These are phyloP conservation scores for Paraurostyla sp. DNA, from an alignment of 73 alveolate genomes.

Conservation along the genomic window DNA sequence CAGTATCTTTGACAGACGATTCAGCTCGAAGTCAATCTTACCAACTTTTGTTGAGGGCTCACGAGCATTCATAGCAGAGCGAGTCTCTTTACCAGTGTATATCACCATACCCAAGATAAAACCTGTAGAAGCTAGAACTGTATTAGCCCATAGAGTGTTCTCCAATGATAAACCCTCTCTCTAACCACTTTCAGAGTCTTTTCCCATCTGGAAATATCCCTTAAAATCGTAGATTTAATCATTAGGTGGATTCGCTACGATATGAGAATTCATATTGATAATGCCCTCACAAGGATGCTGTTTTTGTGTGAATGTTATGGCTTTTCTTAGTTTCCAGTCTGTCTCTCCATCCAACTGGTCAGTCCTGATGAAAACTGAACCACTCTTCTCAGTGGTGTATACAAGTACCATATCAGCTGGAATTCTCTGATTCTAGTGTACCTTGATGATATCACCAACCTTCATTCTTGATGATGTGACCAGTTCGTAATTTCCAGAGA, in stretches of 20 bases:
- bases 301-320: conserved; percentile 47
- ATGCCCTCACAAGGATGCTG: conserved; percentile 12
- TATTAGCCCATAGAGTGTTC: conserved; percentile 96
- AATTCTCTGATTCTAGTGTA: conserved; percentile 87
- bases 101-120: conserved; percentile 86
- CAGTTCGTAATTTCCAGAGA: conserved; percentile 51
- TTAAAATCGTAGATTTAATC: conserved; percentile 83
- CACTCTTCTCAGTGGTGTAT: conserved; percentile 86
- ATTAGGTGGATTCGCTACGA: conserved; percentile 86
- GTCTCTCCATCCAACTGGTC: conserved; percentile 99
- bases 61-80: conserved; percentile 90
- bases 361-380: conserved; percentile 92
- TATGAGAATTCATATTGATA: conserved; percentile 39
- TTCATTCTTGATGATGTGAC: conserved; percentile 58
- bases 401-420: conserved; percentile 96
- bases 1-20: conserved; percentile 82
- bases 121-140: conserved; percentile 92
- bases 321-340: conserved; percentile 93
- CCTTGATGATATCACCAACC: conserved; percentile 92
- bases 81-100: conserved; percentile 91
- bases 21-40: conserved; percentile 86
- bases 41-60: conserved; percentile 91
- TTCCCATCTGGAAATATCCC: conserved; percentile 76
- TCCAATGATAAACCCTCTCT: conserved; percentile 93
- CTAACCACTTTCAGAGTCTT: conserved; percentile 70